These are phyloP conservation scores for Durio zibethinus DNA, from an alignment of 345 rosid genomes.

Conservation along the genomic window DNA sequence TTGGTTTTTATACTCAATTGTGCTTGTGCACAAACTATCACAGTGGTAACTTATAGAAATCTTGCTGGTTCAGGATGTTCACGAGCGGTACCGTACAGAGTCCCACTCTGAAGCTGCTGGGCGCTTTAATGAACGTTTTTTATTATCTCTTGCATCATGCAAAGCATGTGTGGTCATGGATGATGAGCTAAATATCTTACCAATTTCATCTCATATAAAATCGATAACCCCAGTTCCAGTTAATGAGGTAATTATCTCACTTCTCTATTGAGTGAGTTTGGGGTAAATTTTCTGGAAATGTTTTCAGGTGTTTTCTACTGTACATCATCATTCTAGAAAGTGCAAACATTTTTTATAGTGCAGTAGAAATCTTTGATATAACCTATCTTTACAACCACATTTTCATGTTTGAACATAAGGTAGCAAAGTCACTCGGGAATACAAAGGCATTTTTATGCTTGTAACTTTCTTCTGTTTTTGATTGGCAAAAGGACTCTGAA, in stretches of 20 bases:
- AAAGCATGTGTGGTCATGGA: constrained; percentile 92
- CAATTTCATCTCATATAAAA: constrained; percentile 89
- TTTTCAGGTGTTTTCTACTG: not conserved
- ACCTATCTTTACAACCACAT: not conserved
- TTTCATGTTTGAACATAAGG: not conserved
- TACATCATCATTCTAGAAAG: not conserved
- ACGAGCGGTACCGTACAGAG: constrained; percentile 91
- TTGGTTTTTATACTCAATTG: not conserved
- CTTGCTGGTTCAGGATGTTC: constrained; percentile 76
- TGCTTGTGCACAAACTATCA: not conserved
- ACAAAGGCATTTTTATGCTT: not conserved
- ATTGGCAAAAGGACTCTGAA: constrained; percentile 60
- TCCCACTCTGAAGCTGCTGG: constrained; percentile 87
- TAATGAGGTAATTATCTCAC: constrained; percentile 48
- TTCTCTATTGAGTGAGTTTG: not conserved
- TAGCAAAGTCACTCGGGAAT: not conserved
- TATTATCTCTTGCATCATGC: constrained; percentile 85
- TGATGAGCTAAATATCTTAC: constrained; percentile 91
- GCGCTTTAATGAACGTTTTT: constrained; percentile 88
- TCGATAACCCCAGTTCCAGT: constrained; percentile 57
- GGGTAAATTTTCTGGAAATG: not conserved
- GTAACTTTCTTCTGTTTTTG: constrained; percentile 13
- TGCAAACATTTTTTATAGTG: not conserved
- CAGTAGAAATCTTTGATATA: not conserved
- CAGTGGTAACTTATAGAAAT: constrained; percentile 1